Evolutionary conservation across 371 early-diverging fungal species (phyloP), one percentile per base, ranked within the genome.

Genomic region (Mucor circinelloides): DNA sequence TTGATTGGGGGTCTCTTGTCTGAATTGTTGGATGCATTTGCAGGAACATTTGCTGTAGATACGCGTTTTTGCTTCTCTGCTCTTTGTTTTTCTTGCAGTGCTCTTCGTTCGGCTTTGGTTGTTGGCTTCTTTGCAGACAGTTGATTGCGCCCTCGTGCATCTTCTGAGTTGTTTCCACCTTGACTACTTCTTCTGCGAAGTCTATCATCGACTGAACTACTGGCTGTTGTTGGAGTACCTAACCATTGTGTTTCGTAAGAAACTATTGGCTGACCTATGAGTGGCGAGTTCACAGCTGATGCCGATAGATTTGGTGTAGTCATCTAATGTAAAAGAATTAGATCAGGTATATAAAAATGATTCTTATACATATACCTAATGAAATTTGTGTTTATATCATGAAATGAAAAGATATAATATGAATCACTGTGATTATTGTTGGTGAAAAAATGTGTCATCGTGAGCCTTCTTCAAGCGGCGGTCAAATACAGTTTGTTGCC

Each of bases 41-140:
- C 80, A 64, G 52, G 12, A 25, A 25, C 13, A 25, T 13, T 23
- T 1, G 52, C 23, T 9, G 52, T 85, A 52, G 80, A 77, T 21
- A 81, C 81, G 19, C 76, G 60, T n/a, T 82, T 81, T 42, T 79
- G 82, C 76, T 92, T 83, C 72, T 87, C 92, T 7, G 86, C 86
- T 12, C 90, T 82, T 74, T 92, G 90, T 62, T 83, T 80, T 64
- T 93, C 93, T 74, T 90, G 81, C 19, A 89, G 67, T 13, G 86
- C 94, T n/a, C 94, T 86, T 58, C 94, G 85, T 82, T 95, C 94
- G 15, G 93, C 92, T 73, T 93, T 95, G 30, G 93, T 90, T 8
- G 27, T 2, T 28, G 38, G 2, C 23, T 17, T 19, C 21, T 52
- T 31, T 44, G 44, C 10, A 30, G 8, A 48, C 2, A 12, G 48